These are phyloP conservation scores for Quercus alba DNA, from an alignment of 306 rosid genomes.

Conservation along the genomic window DNA sequence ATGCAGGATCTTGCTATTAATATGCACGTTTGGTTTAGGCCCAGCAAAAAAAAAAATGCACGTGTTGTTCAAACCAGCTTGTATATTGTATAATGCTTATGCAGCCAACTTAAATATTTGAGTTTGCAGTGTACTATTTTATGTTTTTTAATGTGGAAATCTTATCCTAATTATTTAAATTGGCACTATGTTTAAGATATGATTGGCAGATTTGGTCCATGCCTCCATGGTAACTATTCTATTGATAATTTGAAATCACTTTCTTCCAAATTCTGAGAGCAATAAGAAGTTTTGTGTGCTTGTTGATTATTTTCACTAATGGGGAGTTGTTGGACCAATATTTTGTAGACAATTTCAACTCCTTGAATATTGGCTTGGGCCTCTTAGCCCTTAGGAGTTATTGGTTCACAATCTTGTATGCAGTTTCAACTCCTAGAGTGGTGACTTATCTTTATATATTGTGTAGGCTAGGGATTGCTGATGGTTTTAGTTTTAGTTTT, in stretches of 20 bases:
- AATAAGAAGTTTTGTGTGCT: no score
- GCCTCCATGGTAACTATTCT: not conserved
- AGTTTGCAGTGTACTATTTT: not conserved
- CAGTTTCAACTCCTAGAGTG: no score
- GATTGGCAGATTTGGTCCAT: not conserved
- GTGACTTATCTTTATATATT: no score
- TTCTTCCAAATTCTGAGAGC: not conserved
- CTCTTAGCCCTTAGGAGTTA: no score
- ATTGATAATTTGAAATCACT: not conserved
- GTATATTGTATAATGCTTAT: not conserved
- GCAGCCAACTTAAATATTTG: not conserved
- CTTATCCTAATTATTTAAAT: not conserved
- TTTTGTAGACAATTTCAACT: no score
- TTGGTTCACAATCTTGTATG: no score
- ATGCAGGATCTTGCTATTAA: not conserved
- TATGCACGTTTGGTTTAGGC: not conserved
- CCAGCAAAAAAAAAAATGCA: no score
- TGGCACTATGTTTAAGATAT: not conserved
- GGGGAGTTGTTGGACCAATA: no score
- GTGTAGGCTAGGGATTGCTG: no score
- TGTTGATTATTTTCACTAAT: no score
- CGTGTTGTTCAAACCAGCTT: slow-evolving; percentile 1
- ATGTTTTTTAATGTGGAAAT: not conserved
- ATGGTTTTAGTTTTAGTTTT: no score
- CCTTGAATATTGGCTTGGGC: no score